phyloP scores from a whole-genome alignment of 306 rosid genomes.

The Sphenostylis stenocarpa region DNA sequence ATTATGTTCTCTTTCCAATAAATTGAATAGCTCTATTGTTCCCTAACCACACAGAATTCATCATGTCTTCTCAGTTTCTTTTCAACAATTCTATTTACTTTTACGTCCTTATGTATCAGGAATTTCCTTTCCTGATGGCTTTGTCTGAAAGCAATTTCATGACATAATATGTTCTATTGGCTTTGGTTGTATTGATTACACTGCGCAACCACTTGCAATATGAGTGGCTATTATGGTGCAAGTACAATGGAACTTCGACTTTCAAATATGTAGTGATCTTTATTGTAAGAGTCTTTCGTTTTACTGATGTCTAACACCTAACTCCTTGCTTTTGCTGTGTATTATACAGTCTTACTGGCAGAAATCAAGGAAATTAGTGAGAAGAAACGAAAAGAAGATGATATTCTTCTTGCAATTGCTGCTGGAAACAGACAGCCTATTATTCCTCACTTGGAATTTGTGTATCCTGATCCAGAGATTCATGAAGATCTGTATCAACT shows the following conservation, averaged over 20 bases:
- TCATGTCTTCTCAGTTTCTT: too few species aligned
- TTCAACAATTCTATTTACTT: background rate
- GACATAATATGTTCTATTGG: constrained; percentile 17
- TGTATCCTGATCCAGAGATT: constrained; percentile 76
- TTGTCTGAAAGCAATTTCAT: constrained; percentile 1
- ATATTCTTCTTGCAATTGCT: constrained; percentile 86
- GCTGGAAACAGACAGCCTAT: constrained; percentile 88
- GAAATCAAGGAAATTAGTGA: constrained; percentile 97
- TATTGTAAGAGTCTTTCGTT: background rate
- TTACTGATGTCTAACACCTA: background rate
- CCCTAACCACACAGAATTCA: too few species aligned
- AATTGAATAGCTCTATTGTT: too few species aligned
- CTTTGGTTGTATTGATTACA: too few species aligned
- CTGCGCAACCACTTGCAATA: background rate
- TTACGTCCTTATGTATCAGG: background rate
- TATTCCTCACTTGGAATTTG: constrained; percentile 87
- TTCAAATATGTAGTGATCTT: background rate
- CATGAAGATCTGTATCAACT: constrained; percentile 95
- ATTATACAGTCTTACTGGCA: constrained; percentile 74
- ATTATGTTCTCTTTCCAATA: too few species aligned
- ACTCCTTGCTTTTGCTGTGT: constrained; percentile 27
- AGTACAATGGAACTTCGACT: background rate
- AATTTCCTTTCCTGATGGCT: background rate
- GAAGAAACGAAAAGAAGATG: constrained; percentile 91
- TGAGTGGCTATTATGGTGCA: background rate